A percentile compares a stretch with the other conserved stretches of the same genome.
Evolutionary conservation across 106 monocot genomes (phyloP).

Genomic region (Acorus calamus): DNA sequence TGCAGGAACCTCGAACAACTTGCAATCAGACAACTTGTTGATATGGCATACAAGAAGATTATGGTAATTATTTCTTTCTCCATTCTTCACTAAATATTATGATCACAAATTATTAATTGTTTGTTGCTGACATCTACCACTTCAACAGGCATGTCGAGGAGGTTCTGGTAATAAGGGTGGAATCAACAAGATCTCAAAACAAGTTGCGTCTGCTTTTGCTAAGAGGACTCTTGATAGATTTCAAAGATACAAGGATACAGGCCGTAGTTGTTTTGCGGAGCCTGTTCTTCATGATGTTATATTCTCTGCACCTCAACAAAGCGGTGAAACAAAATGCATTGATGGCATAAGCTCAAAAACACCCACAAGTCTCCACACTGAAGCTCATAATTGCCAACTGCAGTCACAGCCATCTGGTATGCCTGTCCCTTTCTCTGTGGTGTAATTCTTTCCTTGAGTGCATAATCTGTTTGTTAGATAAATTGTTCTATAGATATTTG

Average conservation of each 20-base stretch:
- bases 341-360: constrained; percentile 16
- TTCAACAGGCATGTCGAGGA: constrained; percentile 44
- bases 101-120: not conserved
- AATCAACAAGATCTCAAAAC: constrained; percentile 61
- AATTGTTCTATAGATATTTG: too few relatives aligned
- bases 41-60: constrained; percentile 54
- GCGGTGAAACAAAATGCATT: constrained; percentile 17
- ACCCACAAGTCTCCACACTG: constrained; percentile 3
- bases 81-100: not conserved
- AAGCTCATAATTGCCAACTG: constrained; percentile 6
- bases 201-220: constrained; percentile 64
- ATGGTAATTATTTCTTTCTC: constrained; percentile 36
- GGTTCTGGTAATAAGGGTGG: constrained; percentile 41
- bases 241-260: constrained; percentile 55
- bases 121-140: not conserved
- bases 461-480: too few relatives aligned
- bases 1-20: constrained; percentile 69
- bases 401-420: constrained; percentile 8
- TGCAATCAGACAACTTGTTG: constrained; percentile 81
- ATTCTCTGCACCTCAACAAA: constrained; percentile 20
- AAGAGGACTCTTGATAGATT: constrained; percentile 70
- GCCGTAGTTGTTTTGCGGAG: constrained; percentile 78
- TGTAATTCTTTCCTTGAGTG: not conserved
- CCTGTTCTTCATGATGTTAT: constrained; percentile 35
- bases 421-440: too few relatives aligned